Evolutionary conservation across 345 rosid genomes (phyloP), one percentile per base, ranked within the genome.

Genomic region (Euphorbia lathyris): DNA sequence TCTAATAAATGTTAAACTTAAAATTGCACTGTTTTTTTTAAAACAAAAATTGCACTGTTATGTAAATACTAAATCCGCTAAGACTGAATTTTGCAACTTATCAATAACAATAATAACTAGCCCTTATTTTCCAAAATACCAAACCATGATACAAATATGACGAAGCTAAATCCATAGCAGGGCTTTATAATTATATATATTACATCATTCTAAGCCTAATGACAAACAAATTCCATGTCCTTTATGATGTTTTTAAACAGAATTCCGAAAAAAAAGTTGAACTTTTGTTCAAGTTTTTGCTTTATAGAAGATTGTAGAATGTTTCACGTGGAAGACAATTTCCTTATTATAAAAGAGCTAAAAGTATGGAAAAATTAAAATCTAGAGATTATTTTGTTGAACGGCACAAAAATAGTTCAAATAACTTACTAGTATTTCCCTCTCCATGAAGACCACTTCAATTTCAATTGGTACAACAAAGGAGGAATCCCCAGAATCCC

Each of bases 401-500:
- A 17, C 19, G 25, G 43, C 1, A 7, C 52, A 10, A 26, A 59
- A 22, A 57, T 0, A 7, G 13, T 3, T 30, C 16, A 55, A 7
- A 4, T 19, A 38, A 9, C 29, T 43, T 43, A 23, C 77, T 80
- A 91, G 82, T 84, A 89, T 69, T 72, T 85, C 2, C 86, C 80
- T 67, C 83, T 85, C 91, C 90, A 88, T 29, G 98, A 88, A 77
- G 74, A 63, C 91, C 95, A 94, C 78, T 88, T 94, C 63, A 94
- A 77, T 78, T 88, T 94, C 72, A 91, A 29, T 66, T 90, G 98
- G 79, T 81, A 91, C 83, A 78, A 80, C 63, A 91, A 78, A n/a
- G 92, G 98, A 68, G 95, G 77, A 70, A 83, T 76, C 38, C 98
- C 97, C 73, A 94, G 75, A 79, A 88, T 76, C 50, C 97, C 97